Evolutionary conservation across 2,329 filamentous ascomycete genomes (phyloP), one percentile per base, ranked within the genome.

Genomic region (Arthrobotrys entomopaga): DNA sequence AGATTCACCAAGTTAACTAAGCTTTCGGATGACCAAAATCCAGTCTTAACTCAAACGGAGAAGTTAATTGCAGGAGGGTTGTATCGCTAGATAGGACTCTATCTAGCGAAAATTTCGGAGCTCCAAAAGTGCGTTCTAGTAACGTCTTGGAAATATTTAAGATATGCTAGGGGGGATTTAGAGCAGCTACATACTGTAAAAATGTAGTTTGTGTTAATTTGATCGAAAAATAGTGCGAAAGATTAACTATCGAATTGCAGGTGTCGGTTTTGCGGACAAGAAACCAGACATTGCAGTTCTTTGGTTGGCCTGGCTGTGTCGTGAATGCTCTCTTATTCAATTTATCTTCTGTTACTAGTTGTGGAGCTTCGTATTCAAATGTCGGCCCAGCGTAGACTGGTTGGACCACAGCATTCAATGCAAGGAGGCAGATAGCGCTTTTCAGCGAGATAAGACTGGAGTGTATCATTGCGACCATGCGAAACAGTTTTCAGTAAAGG

Each of bases 261-360:
- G 56, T 69, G 54, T 69, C 65, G n/a, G 15, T 56, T 40, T 59
- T 60, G 16, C 65, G 65, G 49, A 69, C 56, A 16, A 61, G 43
- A 7, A 59, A 61, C 56, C 56, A 69, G 3, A 50, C 38, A 34
- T 69, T 56, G 15, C 65, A 69, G 20, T 34, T 69, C 2, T 38
- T 26, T 8, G 56, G 65, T 7, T 60, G 54, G 1, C 57, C 65
- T 6, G 49, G n/a, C 8, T 40, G 65, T 15, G 42, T 19, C 1
- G 20, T 43, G 10, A 56, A 49, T 15, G 50, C 38, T 38, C 65
- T 34, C 43, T 61, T 69, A 7, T 52, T 60, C 40, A 69, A 34
- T 2, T 16, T 29, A 20, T 54, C 54, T 6, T 29, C 34, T 42
- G 40, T 53, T 19, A 53, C 48, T 38, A 67, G 24, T 1, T 16